These are phyloP conservation scores for Sporisorium reilianum DNA, from an alignment of 1,284 basidiomycete species.

Conservation along the genomic window DNA sequence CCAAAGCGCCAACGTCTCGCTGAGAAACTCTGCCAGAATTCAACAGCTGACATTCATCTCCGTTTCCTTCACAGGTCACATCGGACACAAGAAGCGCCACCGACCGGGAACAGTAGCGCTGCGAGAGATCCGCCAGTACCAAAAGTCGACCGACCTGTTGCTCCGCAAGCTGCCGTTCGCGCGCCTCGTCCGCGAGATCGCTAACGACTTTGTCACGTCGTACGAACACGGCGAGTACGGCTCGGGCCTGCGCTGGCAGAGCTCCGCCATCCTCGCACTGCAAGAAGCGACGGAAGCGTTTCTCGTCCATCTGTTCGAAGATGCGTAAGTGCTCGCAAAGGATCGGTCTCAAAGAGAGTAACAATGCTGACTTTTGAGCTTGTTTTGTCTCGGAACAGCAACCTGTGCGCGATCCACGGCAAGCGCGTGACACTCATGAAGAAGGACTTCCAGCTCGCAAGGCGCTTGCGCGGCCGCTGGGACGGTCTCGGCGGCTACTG, in stretches of 20 bases:
- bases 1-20: not conserved
- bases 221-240: constrained; percentile 61
- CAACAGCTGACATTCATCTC: not conserved
- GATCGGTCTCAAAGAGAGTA: not conserved
- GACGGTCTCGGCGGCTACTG: constrained; percentile 65
- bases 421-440: constrained; percentile 69
- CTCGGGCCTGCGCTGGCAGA: constrained; percentile 67
- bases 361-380: not conserved
- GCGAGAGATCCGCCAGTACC: constrained; percentile 67
- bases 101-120: constrained; percentile 68
- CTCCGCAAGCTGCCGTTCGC: constrained; percentile 68
- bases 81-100: constrained; percentile 53
- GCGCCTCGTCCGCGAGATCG: constrained; percentile 66
- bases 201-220: constrained; percentile 66
- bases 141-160: constrained; percentile 67
- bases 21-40: too few species aligned
- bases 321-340: constrained; percentile 67
- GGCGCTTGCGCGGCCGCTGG: constrained; percentile 67
- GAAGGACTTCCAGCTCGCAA: constrained; percentile 67
- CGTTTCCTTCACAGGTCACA: constrained; percentile 24
- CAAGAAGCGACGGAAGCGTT: constrained; percentile 69
- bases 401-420: constrained; percentile 67
- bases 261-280: constrained; percentile 66
- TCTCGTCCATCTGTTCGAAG: constrained; percentile 67
- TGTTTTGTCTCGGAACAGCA: constrained; percentile 38